A percentile compares a stretch with the other conserved stretches of the same genome.
Evolutionary conservation across 1,139 yeast species (phyloP).

Genomic region (Taphrina confusa): DNA sequence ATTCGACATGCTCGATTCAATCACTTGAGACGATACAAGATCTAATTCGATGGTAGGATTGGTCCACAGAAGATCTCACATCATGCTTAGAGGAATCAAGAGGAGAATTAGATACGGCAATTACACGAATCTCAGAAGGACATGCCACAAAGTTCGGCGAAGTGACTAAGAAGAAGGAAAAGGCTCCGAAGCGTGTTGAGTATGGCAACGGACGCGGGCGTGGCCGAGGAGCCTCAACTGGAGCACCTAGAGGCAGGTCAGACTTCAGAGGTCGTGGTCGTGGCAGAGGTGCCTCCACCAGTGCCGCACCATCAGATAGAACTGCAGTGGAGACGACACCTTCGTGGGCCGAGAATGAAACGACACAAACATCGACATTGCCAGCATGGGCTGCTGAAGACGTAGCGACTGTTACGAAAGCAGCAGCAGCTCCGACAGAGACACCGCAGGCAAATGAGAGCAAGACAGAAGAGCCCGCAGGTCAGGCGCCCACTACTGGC

Average conservation of each 20-base stretch:
- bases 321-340: conserved; percentile 16
- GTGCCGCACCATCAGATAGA: conserved; percentile 12
- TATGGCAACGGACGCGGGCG: conserved; percentile 30
- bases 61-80: conserved; percentile 31
- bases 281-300: conserved; percentile 18
- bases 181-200: conserved; percentile 23
- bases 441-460: background rate
- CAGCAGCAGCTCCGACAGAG: background rate
- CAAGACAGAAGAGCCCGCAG: background rate
- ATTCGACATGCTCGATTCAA: too few relatives aligned
- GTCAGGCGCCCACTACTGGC: background rate
- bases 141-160: conserved; percentile 31
- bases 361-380: background rate
- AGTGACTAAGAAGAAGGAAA: conserved; percentile 33
- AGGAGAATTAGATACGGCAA: conserved; percentile 31
- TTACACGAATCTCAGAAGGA: conserved; percentile 22
- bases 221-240: conserved; percentile 28
- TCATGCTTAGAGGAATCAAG: conserved; percentile 24
- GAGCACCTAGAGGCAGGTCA: conserved; percentile 26
- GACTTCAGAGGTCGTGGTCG: conserved; percentile 32
- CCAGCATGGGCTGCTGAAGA: conserved; percentile 19
- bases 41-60: background rate
- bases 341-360: conserved; percentile 1
- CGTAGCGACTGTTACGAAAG: background rate
- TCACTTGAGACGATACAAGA: too few relatives aligned